Base-by-base conservation (phyloP, 305 asterid species). In the Fraxinus baroniana region DNA sequence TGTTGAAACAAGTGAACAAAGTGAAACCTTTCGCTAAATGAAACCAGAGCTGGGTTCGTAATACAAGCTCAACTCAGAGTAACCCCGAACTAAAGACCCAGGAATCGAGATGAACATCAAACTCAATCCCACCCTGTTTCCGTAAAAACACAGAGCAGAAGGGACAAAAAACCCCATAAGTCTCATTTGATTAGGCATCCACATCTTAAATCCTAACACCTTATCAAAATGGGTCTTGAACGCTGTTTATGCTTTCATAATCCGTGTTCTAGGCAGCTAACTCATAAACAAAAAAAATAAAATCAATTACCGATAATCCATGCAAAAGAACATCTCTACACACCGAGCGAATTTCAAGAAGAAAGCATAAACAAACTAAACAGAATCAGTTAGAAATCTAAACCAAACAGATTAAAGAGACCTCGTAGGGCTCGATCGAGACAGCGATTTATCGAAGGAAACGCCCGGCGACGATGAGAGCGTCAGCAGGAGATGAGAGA, bases 351-450 rank as follows among this genome's bases (percentile, higher is more conserved):
- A 68, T 4, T 68, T 24, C 74, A 13, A 13, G 37, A 49, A 74
- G 80, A 82, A 24, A 74, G 22, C 18, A 71, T 28, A 44, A 20
- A 32, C 66, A 62, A 64, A 15, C 39, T 30, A 32, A 36, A 71
- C 32, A 36, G 55, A n/a, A 77, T 49, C 1, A 76, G 26, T 3
- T 0, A 79, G 18, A 37, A 83, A 83, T 82, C 84, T 35, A 24
- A 86, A 84, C 77, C n/a, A 7, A 20, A 55, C 78, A 36, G 72
- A 13, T 24, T 81, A 62, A 41, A 68, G 30, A 80, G 30, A 84
- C 89, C 89, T 79, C 81, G 18, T 0, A 71, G 64, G 46, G 81
- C 39, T 78, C 79, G 89, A 86, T 81, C 88, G 85, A 81, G 33
- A 18, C 36, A 85, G 83, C 83, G 78, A 82, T 62, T 76, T 71